Base-by-base conservation (phyloP, 495 filamentous ascomycete genomes). In the Cenococcum geophilum region DNA sequence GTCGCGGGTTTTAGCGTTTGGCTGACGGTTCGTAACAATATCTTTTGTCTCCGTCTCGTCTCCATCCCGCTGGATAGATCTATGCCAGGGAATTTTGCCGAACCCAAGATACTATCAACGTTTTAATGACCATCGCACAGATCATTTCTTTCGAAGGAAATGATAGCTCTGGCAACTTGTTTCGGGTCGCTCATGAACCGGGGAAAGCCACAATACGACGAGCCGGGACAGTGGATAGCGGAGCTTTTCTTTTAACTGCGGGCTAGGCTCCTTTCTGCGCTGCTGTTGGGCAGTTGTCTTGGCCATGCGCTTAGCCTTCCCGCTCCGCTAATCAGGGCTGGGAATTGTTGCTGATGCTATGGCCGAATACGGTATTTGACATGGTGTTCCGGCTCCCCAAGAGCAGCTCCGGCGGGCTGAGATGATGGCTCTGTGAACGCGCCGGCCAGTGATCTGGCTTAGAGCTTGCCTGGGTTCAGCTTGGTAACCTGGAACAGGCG, bases 341-440 rank as follows among this genome's bases (percentile, higher is more conserved):
- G 22, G 21, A 25, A 52, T 32, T 9, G 20, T 32, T 8, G 3
- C 49, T 52, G n/a, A 22, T 52, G 14, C 49, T 23, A 25, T 23
- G 21, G 16, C 49, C 49, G 49, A 52, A 52, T 52, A 52, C 49
- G 49, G 49, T 20, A 16, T 23, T 52, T 27, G 18, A 52, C 49
- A 52, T 52, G 49, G 49, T 52, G 18, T 23, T 22, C 49, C 49
- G 49, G 49, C 49, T 52, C 49, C 49, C 49, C 49, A 25, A 14
- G 1, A 52, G 25, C 21, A 23, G 49, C 49, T 52, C 49, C 49
- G 49, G 49, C 18, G 25, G 49, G 49, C 49, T 52, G 21, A 52
- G 49, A 45, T 52, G 49, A 25, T 23, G 21, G 12, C 23, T 9
- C 8, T 23, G 14, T 6, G 10, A 23, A 16, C 10, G 21, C 5